Base-by-base conservation (phyloP, 2,329 filamentous ascomycete genomes). In the Colletotrichum sansevieriae region DNA sequence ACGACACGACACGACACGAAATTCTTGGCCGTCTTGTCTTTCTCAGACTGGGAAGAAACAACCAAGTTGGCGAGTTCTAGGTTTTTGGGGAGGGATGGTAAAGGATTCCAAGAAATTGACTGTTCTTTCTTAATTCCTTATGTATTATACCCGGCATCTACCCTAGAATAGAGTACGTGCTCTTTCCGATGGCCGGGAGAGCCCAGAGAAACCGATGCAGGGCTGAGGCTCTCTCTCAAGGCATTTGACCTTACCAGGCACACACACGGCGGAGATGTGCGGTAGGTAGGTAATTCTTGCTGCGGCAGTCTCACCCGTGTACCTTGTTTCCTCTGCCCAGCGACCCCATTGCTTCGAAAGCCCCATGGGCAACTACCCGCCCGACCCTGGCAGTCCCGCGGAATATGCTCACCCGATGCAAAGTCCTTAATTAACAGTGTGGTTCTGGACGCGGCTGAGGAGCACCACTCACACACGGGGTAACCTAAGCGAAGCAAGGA, bases 111-210 rank as follows among this genome's bases (percentile, higher is more conserved):
- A 25, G 33, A 22, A 25, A 10, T 56, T 20, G 18, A 44, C 3
- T 62, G 55, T 61, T 65, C 41, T 43, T 54, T 15, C 37, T 52
- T 56, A 61, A 13, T 65, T 61, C 49, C 35, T 25, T 55, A n/a
- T 68, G 62, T 68, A 61, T 56, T 65, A 68, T 68, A 68, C 65
- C 65, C 65, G 22, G 62, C 55, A 65, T 56, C 20, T 56, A 68
- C 49, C 41, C 65, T 65, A 65, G 55, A 65, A 68, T 61, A 65
- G 62, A 68, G 25, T 47, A 29, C 20, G 43, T 64, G 44, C 55
- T 44, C 22, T 37, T 6, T 55, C 35, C 2, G 2, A 55, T 47
- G 18, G 35, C 49, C 35, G 62, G 39, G 61, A 18, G 10, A 39
- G 35, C 44, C 61, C 39, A 54, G 65, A 39, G 39, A 29, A 58